Percentiles rank a stretch among this genome's conserved stretches.
phyloP scores from a whole-genome alignment of 352 stramenopile species.

The Peronospora belbahrii region DNA sequence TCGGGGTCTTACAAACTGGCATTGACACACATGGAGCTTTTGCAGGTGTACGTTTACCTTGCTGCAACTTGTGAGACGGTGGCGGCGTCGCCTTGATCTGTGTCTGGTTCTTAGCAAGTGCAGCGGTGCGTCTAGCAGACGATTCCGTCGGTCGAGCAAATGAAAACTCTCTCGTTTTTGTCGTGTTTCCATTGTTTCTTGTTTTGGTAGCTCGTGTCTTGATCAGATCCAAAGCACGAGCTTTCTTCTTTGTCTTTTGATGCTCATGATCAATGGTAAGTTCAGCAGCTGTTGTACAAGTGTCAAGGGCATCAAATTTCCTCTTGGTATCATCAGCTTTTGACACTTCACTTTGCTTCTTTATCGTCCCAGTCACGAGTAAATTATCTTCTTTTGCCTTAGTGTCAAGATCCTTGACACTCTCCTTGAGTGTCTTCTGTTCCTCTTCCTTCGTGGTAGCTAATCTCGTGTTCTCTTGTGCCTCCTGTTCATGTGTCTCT shows the following conservation, averaged over 20 bases:
- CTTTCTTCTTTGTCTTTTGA: slow-evolving; percentile 24
- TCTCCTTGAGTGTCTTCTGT: not conserved
- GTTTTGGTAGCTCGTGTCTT: slow-evolving; percentile 4
- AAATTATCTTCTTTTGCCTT: not conserved
- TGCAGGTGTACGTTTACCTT: slow-evolving; percentile 4
- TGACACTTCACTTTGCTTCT: not conserved
- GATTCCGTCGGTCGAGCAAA: slow-evolving; percentile 28
- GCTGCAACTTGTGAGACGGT: slow-evolving; percentile 1
- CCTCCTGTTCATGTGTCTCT: not conserved
- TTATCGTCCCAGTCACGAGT: not conserved
- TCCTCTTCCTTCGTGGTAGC: not conserved
- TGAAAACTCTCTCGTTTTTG: slow-evolving; percentile 20
- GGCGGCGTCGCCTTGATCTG: slow-evolving; percentile 11
- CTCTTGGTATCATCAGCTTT: slow-evolving; percentile 18
- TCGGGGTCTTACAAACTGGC: slow-evolving; percentile 6
- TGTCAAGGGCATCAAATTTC: slow-evolving; percentile 19
- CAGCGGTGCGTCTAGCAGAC: slow-evolving; percentile 18
- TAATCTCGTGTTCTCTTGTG: not conserved
- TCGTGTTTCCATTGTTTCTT: slow-evolving; percentile 6
- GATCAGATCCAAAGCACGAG: slow-evolving; percentile 10
- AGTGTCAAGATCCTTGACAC: too few relatives aligned
- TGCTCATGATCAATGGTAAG: slow-evolving; percentile 7
- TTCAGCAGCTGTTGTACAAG: not conserved
- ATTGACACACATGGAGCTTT: slow-evolving; percentile 11
- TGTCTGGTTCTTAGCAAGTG: slow-evolving; percentile 12